Evolutionary conservation across 2,329 filamentous ascomycete species (phyloP), one percentile per base, ranked within the genome.

Genomic region (Colletotrichum theobromicola): DNA sequence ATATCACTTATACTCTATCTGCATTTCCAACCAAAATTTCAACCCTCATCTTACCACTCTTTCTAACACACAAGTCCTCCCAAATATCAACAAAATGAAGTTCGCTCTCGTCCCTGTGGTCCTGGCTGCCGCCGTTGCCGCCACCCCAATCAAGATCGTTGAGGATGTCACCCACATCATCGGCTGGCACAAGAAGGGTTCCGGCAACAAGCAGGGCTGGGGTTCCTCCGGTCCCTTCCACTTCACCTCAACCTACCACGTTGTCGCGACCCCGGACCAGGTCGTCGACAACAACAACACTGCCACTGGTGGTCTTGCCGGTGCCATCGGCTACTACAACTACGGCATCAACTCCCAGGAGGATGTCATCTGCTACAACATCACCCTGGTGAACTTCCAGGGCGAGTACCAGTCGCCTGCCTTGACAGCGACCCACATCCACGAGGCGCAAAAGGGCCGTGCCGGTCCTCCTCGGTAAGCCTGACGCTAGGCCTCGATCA

Each of bases 351-450:
- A 90, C 83, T 82, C 84, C 32, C 77, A 82, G 26, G 81, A 84
- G 35, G 81, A 87, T 67, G 77, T 83, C 67, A 86, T 87, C 76
- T 87, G 85, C 82, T 86, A 85, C 80, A 87, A 90, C 82, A 90
- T 90, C 80, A 88, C 84, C 46, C 82, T 90, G 60, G 80, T 83
- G 57, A 84, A 83, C 74, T 88, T 90, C 79, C 83, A 82, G 26
- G 89, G 89, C 67, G 81, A 87, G 4, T 91, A 89, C 79, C 78
- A 85, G 77, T 90, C 88, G 9, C 83, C 85, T 0, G 89, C 89
- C 57, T 77, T 80, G 32, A 89, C 88, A 8, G 87, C 89, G 21
- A 91, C 89, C 2, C 89, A 91, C 80, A 88, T 91, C 76, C 89
- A 91, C 81, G 82, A 90, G 80, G 88, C 82, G 8, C 79, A 77